phyloP scores from a whole-genome alignment of 805 yeast genomes.

The Saturnispora dispora region DNA sequence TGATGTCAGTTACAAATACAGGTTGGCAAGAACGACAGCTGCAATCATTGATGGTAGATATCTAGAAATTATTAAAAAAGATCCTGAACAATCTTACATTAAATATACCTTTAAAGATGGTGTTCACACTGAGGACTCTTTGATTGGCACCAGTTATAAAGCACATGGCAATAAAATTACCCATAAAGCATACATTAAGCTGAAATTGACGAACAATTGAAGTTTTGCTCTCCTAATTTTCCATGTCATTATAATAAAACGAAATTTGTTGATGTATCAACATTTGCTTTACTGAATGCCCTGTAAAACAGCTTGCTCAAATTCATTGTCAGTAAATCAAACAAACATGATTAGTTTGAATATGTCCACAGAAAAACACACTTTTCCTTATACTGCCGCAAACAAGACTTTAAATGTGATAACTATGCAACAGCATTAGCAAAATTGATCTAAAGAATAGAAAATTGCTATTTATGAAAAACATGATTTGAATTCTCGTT shows the following conservation, averaged over 20 bases:
- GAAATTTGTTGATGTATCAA: background rate
- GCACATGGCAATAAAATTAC: slow-evolving; percentile 26
- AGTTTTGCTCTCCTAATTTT: background rate
- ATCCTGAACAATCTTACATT: slow-evolving; percentile 4
- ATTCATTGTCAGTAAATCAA: background rate
- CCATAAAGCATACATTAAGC: slow-evolving; percentile 25
- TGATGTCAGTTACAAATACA: slow-evolving; percentile 25
- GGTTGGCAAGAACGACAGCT: slow-evolving; percentile 28
- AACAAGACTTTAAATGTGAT: background rate
- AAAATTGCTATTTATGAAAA: too few relatives aligned
- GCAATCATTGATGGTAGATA: slow-evolving; percentile 20
- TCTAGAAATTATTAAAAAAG: slow-evolving; percentile 4
- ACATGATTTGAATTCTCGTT: too few relatives aligned
- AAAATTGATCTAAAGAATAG: too few relatives aligned
- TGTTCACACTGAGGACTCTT: slow-evolving; percentile 25
- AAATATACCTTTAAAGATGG: slow-evolving; percentile 3
- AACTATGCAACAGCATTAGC: too few relatives aligned
- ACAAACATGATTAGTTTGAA: background rate
- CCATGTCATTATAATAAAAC: background rate
- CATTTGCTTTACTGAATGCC: background rate
- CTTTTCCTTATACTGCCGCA: background rate
- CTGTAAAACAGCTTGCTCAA: background rate
- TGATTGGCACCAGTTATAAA: slow-evolving; percentile 27
- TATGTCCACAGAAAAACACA: background rate
- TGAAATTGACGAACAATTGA: slow-evolving; percentile 9